Conservation (phyloP, 169 alveolate species). For the Besnoitia besnoiti region DNA sequence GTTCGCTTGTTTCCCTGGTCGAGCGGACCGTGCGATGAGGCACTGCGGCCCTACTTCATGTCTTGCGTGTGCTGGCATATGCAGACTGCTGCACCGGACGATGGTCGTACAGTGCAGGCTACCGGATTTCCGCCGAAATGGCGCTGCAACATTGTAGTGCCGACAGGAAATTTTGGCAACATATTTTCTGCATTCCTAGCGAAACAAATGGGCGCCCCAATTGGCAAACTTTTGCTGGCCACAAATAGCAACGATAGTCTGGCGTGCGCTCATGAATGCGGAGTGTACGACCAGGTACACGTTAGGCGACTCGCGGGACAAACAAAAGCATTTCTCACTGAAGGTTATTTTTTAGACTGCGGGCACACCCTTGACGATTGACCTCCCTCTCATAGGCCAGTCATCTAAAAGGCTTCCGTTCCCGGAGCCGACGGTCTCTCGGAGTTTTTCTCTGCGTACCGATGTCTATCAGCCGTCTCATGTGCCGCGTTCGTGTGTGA, state of each 20-base stretch:
- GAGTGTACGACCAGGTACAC: constrained; percentile 37
- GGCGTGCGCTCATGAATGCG: constrained; percentile 25
- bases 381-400: no score
- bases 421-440: no score
- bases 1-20: no score
- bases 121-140: neutral
- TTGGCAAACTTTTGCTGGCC: constrained; percentile 55
- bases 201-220: constrained; percentile 66
- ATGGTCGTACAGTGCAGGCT: neutral
- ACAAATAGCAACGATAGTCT: constrained; percentile 63
- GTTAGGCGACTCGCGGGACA: neutral
- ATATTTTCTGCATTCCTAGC: constrained; percentile 58
- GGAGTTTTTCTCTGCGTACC: no score
- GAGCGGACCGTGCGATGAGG: no score
- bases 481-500: no score
- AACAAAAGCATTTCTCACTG: no score
- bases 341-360: no score
- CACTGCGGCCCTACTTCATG: no score
- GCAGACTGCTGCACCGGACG: neutral
- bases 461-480: no score
- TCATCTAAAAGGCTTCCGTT: no score
- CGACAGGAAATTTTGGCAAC: constrained; percentile 71
- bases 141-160: constrained; percentile 48
- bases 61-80: neutral
- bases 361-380: no score